Evolutionary conservation across 1,139 yeast genomes (phyloP).

Genomic region (Suhomyces bolitotheri): DNA sequence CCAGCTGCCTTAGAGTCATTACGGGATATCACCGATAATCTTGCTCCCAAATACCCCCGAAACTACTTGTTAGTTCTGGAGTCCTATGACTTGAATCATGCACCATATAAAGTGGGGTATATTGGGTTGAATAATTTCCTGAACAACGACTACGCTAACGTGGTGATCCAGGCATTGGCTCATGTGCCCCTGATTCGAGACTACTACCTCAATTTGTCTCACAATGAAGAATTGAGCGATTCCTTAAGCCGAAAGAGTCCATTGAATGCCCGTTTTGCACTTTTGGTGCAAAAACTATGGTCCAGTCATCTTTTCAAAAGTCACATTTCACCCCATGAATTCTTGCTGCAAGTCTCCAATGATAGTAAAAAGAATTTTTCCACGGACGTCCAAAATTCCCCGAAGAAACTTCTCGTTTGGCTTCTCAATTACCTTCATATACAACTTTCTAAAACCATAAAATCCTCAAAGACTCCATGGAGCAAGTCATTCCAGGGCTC

Average conservation of each 20-base stretch:
- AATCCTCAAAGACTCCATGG: constrained; percentile 19
- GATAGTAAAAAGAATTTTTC: constrained; percentile 45
- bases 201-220: constrained; percentile 39
- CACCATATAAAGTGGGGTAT: constrained; percentile 59
- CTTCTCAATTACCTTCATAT: constrained; percentile 49
- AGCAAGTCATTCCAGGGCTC: constrained; percentile 53
- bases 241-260: constrained; percentile 20
- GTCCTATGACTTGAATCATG: constrained; percentile 43
- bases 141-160: constrained; percentile 53
- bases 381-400: constrained; percentile 42
- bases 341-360: constrained; percentile 50
- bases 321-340: constrained; percentile 69
- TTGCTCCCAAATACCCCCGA: constrained; percentile 53
- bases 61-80: constrained; percentile 10
- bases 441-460: constrained; percentile 29
- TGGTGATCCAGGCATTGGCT: constrained; percentile 53
- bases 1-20: constrained; percentile 32
- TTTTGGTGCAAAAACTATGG: constrained; percentile 65
- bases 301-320: constrained; percentile 55
- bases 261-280: constrained; percentile 38
- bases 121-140: constrained; percentile 62
- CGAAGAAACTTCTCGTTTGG: constrained; percentile 62
- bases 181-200: constrained; percentile 59
- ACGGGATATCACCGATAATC: constrained; percentile 52
- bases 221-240: constrained; percentile 12